Percentiles rank a stretch among this genome's conserved stretches.
These are phyloP conservation scores for Skeletonema marinoi DNA, from an alignment of 108 stramenopile genomes.

Conservation along the genomic window DNA sequence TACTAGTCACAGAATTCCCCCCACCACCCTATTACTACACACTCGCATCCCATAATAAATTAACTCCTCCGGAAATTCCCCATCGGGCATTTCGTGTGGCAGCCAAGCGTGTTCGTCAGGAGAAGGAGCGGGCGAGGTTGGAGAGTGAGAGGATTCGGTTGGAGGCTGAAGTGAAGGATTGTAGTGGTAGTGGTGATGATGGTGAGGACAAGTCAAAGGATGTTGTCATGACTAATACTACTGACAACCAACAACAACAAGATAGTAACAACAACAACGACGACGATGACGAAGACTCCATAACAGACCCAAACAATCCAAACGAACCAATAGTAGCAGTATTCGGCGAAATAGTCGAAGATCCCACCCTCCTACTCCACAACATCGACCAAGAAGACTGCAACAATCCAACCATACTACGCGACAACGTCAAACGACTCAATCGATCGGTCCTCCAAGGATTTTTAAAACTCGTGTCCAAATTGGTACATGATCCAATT, in stretches of 20 bases:
- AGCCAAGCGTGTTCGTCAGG: conserved; percentile 53
- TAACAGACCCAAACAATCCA: conserved; percentile 43
- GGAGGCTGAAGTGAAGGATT: conserved; percentile 46
- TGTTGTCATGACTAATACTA: conserved; percentile 39
- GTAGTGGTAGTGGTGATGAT: background rate
- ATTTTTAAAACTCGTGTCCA: conserved; percentile 69
- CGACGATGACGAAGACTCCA: conserved; percentile 64
- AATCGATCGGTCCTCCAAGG: conserved; percentile 68
- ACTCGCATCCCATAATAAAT: conserved; percentile 38
- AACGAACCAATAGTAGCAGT: conserved; percentile 68
- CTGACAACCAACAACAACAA: background rate
- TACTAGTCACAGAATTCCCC: conserved; percentile 83
- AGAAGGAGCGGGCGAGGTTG: conserved; percentile 32
- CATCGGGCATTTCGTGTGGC: conserved; percentile 71
- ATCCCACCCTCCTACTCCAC: conserved; percentile 61
- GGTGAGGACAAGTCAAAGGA: conserved; percentile 21
- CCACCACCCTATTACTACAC: conserved; percentile 84
- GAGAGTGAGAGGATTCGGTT: conserved; percentile 46
- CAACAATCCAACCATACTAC: conserved; percentile 67
- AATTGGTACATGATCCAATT: conserved; percentile 76
- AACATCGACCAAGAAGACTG: conserved; percentile 63
- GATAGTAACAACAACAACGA: background rate
- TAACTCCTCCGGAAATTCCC: conserved; percentile 69
- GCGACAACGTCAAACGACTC: conserved; percentile 79
- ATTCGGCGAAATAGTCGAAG: conserved; percentile 89